A percentile compares a stretch with the other conserved stretches of the same genome.
Evolutionary conservation across 2,329 filamentous ascomycete genomes (phyloP).

Genomic region (Raffaelea ambrosiae): DNA sequence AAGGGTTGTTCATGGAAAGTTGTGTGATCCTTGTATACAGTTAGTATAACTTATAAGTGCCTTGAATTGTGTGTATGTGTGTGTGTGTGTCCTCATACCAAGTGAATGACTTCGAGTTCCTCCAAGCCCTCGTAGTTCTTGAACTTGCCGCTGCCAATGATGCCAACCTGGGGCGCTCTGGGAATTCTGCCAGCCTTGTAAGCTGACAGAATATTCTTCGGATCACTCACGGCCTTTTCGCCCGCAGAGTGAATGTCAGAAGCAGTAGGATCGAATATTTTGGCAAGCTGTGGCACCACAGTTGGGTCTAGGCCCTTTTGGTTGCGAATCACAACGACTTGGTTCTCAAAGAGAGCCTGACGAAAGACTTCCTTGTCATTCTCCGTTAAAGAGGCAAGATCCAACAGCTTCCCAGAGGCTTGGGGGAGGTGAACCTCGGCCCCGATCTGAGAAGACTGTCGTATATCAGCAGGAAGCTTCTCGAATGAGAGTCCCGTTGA

Average conservation of each 20-base stretch:
- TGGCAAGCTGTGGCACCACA: constrained; percentile 6
- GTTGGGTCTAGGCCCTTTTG: constrained; percentile 8
- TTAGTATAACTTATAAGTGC: not conserved
- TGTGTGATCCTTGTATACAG: constrained; percentile 7
- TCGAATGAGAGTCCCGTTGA: constrained; percentile 8
- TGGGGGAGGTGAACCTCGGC: constrained; percentile 9
- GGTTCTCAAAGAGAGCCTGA: constrained; percentile 10
- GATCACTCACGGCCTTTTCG: constrained; percentile 11
- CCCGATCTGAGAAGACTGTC: constrained; percentile 9
- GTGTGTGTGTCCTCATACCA: no score
- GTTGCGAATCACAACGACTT: constrained; percentile 12
- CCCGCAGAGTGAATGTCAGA: constrained; percentile 12
- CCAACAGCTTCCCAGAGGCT: not conserved
- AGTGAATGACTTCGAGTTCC: constrained; percentile 9
- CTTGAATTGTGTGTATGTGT: not conserved
- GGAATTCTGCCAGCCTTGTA: constrained; percentile 10
- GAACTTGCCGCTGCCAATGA: constrained; percentile 11
- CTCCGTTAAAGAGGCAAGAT: constrained; percentile 4
- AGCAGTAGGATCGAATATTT: constrained; percentile 9
- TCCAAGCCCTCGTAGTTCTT: constrained; percentile 7
- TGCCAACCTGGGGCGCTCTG: constrained; percentile 10
- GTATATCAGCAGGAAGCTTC: constrained; percentile 6
- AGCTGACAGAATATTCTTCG: constrained; percentile 10
- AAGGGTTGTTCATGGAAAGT: constrained; percentile 23
- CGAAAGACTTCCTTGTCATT: constrained; percentile 7